Base-by-base conservation (phyloP, 23 red algal genomes). In the Gracilaria gracilis region DNA sequence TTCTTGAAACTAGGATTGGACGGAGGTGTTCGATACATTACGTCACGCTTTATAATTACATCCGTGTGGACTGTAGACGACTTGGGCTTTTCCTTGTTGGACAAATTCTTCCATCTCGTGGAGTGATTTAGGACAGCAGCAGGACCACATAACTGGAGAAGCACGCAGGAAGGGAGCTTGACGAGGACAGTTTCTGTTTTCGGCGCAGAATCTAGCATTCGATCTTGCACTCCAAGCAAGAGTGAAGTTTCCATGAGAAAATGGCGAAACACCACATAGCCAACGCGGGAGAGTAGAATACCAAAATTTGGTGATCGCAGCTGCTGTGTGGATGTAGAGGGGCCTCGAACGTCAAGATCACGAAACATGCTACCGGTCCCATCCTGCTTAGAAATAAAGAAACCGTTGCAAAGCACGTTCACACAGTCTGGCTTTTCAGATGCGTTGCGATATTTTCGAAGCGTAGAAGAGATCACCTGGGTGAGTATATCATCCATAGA, bases 61-160 rank as follows among this genome's bases (percentile, higher is more conserved):
- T 80, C 49, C 8, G 55, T 58, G 21, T 59, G 37, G 35, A 55
- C 39, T 31, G 50, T 49, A 73, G 44, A 4, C 23, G 20, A n/a
- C 25, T 51, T 34, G 23, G 21, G 46, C 6, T 25, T 11, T 19
- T 32, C 74, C 31, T 80, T 47, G 62, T 61, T 29, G 53, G 73
- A 79, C 32, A 21, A 70, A 13, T 28, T 31, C 19, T 33, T 50
- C 9, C 48, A 11, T 8, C 17, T 66, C 15, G 21, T 19, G 2
- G 36, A 3, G 11, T 50, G 40, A 16, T 77, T 77, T 77, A 42
- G 42, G 25, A 31, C 25, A 51, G 72, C 0, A 25, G 34, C 23
- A 24, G 89, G 89, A 34, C 78, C 80, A 58, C 66, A 77, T 65
- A 84, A 11, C 61, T 90, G 87, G 31, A 90, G 87, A 79, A 90